These are phyloP conservation scores for Umbelopsis vinacea DNA, from an alignment of 192 early-diverging fungal species.

Conservation along the genomic window DNA sequence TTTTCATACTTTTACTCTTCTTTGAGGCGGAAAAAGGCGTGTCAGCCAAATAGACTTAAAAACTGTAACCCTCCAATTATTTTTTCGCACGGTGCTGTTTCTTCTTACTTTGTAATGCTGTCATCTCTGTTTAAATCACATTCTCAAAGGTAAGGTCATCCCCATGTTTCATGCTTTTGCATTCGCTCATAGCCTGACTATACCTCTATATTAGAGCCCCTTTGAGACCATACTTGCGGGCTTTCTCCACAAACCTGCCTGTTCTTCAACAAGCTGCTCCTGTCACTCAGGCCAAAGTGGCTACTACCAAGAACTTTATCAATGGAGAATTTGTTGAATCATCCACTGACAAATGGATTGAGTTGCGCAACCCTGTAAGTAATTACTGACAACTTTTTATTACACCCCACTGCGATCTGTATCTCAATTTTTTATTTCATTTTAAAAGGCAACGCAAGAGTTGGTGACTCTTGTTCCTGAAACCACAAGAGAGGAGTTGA, in stretches of 20 bases:
- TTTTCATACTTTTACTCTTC: too few species aligned
- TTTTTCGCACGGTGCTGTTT: slow-evolving; percentile 14
- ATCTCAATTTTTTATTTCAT: neutral
- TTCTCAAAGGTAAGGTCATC: slow-evolving; percentile 8
- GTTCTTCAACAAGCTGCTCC: slow-evolving; percentile 30
- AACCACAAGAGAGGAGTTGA: slow-evolving; percentile 82
- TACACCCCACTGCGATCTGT: neutral
- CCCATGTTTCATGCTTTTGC: neutral
- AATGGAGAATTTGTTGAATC: slow-evolving; percentile 94
- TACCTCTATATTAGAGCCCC: neutral
- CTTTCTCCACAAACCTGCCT: slow-evolving; percentile 37
- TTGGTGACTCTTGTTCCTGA: slow-evolving; percentile 87
- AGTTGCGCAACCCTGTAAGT: slow-evolving; percentile 87
- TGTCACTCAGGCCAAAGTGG: slow-evolving; percentile 14
- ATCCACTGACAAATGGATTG: slow-evolving; percentile 83
- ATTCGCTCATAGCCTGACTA: neutral
- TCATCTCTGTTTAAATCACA: slow-evolving; percentile 17
- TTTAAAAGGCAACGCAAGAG: slow-evolving; percentile 83
- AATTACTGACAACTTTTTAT: neutral
- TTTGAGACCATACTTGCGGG: slow-evolving; percentile 13
- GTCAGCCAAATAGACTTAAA: too few species aligned
- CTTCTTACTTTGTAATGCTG: slow-evolving; percentile 3
- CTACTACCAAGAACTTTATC: slow-evolving; percentile 74
- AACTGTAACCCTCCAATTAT: too few species aligned
- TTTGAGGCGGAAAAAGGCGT: too few species aligned